Conservation (phyloP, 2,329 filamentous ascomycete genomes). For the Penicillium olsonii region DNA sequence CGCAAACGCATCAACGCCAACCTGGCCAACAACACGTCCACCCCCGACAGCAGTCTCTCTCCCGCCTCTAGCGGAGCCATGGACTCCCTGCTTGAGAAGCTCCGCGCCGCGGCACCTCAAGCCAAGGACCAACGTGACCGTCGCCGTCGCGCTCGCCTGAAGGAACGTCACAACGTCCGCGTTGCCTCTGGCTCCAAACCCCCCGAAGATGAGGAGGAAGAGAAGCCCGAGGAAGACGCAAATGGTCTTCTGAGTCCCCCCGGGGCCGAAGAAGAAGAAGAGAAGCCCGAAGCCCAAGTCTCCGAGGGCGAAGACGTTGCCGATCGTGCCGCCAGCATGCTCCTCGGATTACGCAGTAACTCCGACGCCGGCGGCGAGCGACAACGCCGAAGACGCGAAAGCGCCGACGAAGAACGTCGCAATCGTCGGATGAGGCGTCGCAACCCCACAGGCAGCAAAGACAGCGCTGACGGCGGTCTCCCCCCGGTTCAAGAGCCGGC, state of each 20-base stretch:
- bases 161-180: slow-evolving; percentile 86
- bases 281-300: slow-evolving; percentile 39
- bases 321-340: slow-evolving; percentile 76
- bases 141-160: slow-evolving; percentile 80
- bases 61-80: slow-evolving; percentile 84
- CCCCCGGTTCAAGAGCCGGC: slow-evolving; percentile 34
- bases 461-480: slow-evolving; percentile 36
- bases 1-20: slow-evolving; percentile 70
- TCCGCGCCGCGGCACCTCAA: slow-evolving; percentile 89
- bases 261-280: slow-evolving; percentile 36
- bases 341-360: slow-evolving; percentile 77
- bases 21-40: slow-evolving; percentile 61
- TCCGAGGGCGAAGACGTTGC: slow-evolving; percentile 72
- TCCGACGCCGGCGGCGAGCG: slow-evolving; percentile 57
- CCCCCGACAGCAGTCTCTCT: slow-evolving; percentile 57
- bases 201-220: slow-evolving; percentile 64
- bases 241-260: slow-evolving; percentile 54
- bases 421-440: slow-evolving; percentile 67
- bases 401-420: slow-evolving; percentile 75
- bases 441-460: slow-evolving; percentile 51
- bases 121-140: slow-evolving; percentile 85
- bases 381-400: slow-evolving; percentile 68
- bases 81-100: slow-evolving; percentile 92
- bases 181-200: slow-evolving; percentile 86
- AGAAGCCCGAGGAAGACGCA: slow-evolving; percentile 30